Conservation (phyloP, 1,284 basidiomycete genomes). For the Peniophora sp. region DNA sequence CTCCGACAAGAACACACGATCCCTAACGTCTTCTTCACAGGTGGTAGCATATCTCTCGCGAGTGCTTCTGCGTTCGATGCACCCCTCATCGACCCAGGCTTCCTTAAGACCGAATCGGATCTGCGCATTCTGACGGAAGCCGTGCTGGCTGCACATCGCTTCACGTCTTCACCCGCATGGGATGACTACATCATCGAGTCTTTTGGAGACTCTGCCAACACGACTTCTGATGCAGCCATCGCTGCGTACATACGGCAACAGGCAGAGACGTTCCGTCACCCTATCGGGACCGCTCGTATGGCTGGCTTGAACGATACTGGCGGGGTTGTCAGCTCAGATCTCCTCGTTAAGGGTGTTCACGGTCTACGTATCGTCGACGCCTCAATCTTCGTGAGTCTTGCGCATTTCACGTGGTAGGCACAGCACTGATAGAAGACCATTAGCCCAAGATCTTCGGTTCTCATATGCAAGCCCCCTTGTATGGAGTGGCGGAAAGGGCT, state of each 20-base stretch:
- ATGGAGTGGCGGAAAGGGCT: neutral
- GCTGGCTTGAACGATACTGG: constrained; percentile 5
- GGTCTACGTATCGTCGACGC: constrained; percentile 11
- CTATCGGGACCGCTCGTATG: constrained; percentile 19
- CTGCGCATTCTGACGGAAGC: constrained; percentile 10
- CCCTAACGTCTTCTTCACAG: constrained; percentile 8
- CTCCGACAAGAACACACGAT: neutral
- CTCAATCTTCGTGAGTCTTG: neutral
- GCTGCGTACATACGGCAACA: constrained; percentile 4
- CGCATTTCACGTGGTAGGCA: neutral
- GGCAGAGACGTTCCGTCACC: constrained; percentile 14
- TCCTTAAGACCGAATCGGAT: constrained; percentile 25
- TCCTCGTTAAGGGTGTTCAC: constrained; percentile 11
- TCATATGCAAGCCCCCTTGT: neutral
- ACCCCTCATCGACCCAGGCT: constrained; percentile 38
- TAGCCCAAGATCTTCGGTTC: neutral
- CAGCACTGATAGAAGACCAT: neutral
- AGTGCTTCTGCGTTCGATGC: constrained; percentile 22
- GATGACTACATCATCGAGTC: constrained; percentile 6
- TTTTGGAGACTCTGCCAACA: constrained; percentile 3
- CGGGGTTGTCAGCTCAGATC: constrained; percentile 18
- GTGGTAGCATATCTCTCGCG: constrained; percentile 13
- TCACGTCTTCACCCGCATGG: constrained; percentile 8
- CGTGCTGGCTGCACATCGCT: constrained; percentile 6
- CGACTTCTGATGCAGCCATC: constrained; percentile 11